Evolutionary conservation across 2,329 filamentous ascomycete genomes (phyloP).

Genomic region (Trichoderma polysporum): DNA sequence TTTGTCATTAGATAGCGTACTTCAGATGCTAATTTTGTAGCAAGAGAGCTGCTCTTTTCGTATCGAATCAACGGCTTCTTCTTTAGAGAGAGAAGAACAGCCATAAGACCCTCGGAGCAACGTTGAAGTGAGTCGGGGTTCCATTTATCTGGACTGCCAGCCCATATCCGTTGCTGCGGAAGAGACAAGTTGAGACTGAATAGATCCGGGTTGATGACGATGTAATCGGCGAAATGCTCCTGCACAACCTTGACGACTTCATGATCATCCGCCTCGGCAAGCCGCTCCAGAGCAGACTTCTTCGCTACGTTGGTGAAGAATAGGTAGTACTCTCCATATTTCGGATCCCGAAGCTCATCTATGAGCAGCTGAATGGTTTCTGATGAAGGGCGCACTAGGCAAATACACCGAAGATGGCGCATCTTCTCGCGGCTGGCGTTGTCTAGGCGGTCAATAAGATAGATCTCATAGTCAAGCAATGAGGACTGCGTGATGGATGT

Average conservation of each 20-base stretch:
- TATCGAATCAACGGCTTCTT: slow-evolving; percentile 96
- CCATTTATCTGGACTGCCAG: slow-evolving; percentile 79
- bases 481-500: slow-evolving; percentile 94
- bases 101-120: slow-evolving; percentile 82
- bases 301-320: slow-evolving; percentile 98
- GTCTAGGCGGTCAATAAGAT: slow-evolving; percentile 93
- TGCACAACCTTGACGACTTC: slow-evolving; percentile 93
- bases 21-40: slow-evolving; percentile 91
- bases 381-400: slow-evolving; percentile 86
- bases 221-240: slow-evolving; percentile 94
- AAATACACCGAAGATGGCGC: slow-evolving; percentile 91
- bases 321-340: slow-evolving; percentile 95
- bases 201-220: slow-evolving; percentile 91
- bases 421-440: slow-evolving; percentile 92
- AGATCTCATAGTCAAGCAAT: slow-evolving; percentile 93
- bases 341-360: slow-evolving; percentile 92
- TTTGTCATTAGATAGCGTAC: slow-evolving; percentile 91
- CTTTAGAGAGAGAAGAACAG: slow-evolving; percentile 82
- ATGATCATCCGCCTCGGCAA: slow-evolving; percentile 95
- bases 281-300: slow-evolving; percentile 88
- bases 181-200: slow-evolving; percentile 75
- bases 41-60: slow-evolving; percentile 82
- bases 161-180: slow-evolving; percentile 78
- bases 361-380: slow-evolving; percentile 92
- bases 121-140: slow-evolving; percentile 84